A percentile compares a stretch with the other conserved stretches of the same genome.
Evolutionary conservation across 257 asterid genomes (phyloP).

Genomic region (Thymus quinquecostatus): DNA sequence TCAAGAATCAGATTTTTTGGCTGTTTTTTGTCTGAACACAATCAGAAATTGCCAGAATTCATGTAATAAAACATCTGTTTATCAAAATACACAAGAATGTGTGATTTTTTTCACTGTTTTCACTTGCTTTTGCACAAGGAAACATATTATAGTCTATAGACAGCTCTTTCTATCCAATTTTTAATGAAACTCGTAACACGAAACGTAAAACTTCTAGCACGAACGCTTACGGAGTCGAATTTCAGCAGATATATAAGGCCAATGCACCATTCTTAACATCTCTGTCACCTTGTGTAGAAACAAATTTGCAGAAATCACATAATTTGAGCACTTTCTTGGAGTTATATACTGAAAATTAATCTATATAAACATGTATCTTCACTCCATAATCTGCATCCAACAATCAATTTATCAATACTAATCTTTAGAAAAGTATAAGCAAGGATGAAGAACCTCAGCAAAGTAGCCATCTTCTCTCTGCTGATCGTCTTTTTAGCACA

Average conservation of each 20-base stretch:
- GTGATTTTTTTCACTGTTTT: background rate
- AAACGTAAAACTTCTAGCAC: background rate
- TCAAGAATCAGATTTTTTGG: background rate
- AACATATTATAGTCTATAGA: no score
- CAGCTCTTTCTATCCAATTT: background rate
- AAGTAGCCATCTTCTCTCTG: conserved; percentile 17
- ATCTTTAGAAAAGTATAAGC: background rate
- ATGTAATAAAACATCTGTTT: background rate
- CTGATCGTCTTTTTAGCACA: conserved; percentile 28
- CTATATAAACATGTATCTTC: conserved; percentile 11
- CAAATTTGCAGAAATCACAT: background rate
- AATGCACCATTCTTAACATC: no score
- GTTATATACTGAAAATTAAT: background rate
- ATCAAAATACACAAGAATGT: background rate
- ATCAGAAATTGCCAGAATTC: background rate
- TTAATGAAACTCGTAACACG: background rate
- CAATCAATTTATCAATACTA: background rate
- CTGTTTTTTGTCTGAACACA: background rate
- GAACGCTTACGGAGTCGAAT: background rate
- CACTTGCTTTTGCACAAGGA: background rate
- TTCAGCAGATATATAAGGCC: background rate
- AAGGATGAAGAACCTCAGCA: conserved; percentile 26
- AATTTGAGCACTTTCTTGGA: conserved; percentile 29
- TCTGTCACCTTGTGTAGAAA: no score
- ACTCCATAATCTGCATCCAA: conserved; percentile 25